Base-by-base conservation (phyloP, 106 monocot species). In the Phalaenopsis aphrodite region DNA sequence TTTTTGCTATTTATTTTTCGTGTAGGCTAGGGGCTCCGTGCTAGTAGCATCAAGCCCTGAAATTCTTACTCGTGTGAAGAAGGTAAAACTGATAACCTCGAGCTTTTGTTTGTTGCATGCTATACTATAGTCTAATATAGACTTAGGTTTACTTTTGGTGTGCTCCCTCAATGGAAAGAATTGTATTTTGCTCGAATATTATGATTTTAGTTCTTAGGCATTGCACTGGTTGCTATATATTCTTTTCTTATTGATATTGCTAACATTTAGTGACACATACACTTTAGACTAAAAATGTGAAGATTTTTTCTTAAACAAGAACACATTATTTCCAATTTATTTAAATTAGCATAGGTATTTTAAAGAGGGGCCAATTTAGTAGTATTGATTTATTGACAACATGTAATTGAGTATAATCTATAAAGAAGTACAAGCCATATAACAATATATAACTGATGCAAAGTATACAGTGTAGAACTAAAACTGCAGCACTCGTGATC, bases 11-110 rank as follows among this genome's bases (percentile, higher is more conserved):
- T 23, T 19, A 8, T 56, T 49, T 42, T 42, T 56, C 42, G 42
- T 56, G 64, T 41, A 99, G 98, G 92, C 98, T 23, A 87, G 92
- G 75, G 98, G 98, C 67, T 94, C 94, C 73, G 93, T 99, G 83
- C 86, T 99, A 10, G 98, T 91, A 18, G 94, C 88, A 58, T 94
- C 98, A 80, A 99, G 98, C 57, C 98, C 94, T 46, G 94, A 99
- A 82, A 94, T 99, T 87, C 93, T 99, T 81, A 94, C 91, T 81
- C 88, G 81, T 73, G 92, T 94, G 42, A 87, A 89, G 56, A 84
- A 88, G 79, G 98, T 99, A 84, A 56, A 56, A 24, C 5, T 77
- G 3, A 24, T 49, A 52, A 47, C 76, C 21, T 49, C 17, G 49
- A 49, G 21, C 23, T 21, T 76, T 7, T 49, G 2, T 52, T 75